Base-by-base conservation (phyloP, 192 early-diverging fungal genomes). In the Rhizoclosmatium globosum region DNA sequence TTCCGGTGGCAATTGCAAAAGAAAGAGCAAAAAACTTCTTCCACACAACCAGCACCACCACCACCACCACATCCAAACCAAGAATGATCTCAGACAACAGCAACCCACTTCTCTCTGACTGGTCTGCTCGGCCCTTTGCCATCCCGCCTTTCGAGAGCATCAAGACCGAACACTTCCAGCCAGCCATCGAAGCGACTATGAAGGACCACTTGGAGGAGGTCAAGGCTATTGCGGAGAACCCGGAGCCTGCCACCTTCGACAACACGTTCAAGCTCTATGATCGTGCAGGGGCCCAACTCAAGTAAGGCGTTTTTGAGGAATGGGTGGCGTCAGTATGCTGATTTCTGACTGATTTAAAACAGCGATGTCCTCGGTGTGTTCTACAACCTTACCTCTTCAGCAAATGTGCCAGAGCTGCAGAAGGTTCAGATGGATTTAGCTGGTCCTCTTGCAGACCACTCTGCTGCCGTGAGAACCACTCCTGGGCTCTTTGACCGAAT, bases 51-150 rank as follows among this genome's bases (percentile, higher is more conserved):
- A 31, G 31, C 31, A 31, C 31, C 31, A 31, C 31, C 31, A 31
- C 31, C 31, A 31, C n/a, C n/a, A n/a, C 31, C 31, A 31, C 31
- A 31, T 31, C 31, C 31, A 53, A 64, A 64, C 6, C 15, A 64
- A 64, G 6, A 64, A 64, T 64, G 61, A 7, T 64, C 11, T 17
- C 61, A 6, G 61, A 7, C 39, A 39, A 9, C n/a, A 64, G 11
- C 61, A 64, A 64, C 61, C 15, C 61, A 6, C 61, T 64, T 64
- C 61, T 64, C 39, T 7, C 61, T 9, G 61, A 64, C 61, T 64
- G 61, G 61, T 17, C 11, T 21, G 21, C 9, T 0, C 61, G 61
- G 6, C 61, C 61, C 39, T 64, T 64, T 39, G 61, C 15, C 21
- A 7, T 64, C 21, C 61, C 61, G 39, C 61, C 61, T 21, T 64